Evolutionary conservation across 1,284 basidiomycete genomes (phyloP), one percentile per base, ranked within the genome.

Genomic region (Ganoderma resinaceum): DNA sequence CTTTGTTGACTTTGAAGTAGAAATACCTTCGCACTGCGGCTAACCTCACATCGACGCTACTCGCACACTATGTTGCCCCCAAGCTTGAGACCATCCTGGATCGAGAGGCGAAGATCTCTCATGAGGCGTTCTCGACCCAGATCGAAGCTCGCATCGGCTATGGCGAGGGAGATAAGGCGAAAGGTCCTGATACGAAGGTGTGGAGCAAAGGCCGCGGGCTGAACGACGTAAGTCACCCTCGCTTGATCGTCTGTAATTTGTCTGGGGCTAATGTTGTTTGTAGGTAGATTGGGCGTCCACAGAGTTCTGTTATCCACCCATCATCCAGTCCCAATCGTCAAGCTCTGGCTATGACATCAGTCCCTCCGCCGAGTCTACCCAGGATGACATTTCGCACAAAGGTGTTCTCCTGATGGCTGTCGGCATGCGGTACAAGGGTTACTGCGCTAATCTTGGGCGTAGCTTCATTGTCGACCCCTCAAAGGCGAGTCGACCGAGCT

Each of bases 401-500:
- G 97, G 96, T 35, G 95, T 99, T 49, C 90, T 99, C 67, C 84
- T 99, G 1, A 91, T 95, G 11, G 90, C 93, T 20, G 88, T 98
- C 71, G 97, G 96, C 46, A 87, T 99, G 81, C 90, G 95, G 40
- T 99, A 98, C 83, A 97, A 93, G 78, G 93, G 91, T 12, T 99
- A 99, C 78, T 96, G 95, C 77, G 90, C 94, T 38, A 97, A 96
- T 79, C 88, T 98, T 70, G 95, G 94, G 12, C 87, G 97, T 57
- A 98, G 95, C 3, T 97, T 97, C 80, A 94, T 98, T 75, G 96
- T 99, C 60, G 96, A 97, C 78, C 97, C 97, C 2, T 92, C 91
- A 73, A 92, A 93, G 77, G 95, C 94, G 66, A 75, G 87, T 78
- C 72, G n/a, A 9, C 11, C 37, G 64, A 60, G 33, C 11, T 40